Evolutionary conservation across 352 stramenopile genomes (phyloP).

Genomic region (Globisporangium acanthophoron): DNA sequence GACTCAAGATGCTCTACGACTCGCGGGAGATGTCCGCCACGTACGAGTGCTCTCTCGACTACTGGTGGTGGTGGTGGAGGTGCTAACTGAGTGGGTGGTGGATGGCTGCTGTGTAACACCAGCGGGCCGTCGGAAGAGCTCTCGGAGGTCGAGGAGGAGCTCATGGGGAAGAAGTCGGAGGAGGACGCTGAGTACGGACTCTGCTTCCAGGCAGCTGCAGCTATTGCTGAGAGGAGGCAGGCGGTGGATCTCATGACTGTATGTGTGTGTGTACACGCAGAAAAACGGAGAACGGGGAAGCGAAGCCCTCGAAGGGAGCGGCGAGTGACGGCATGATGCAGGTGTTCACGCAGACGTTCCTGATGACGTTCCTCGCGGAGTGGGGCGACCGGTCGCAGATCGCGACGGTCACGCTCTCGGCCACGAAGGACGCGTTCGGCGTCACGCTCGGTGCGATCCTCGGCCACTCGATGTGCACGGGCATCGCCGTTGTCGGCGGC

Average conservation of each 20-base stretch:
- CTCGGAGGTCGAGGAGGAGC: slow-evolving; percentile 78
- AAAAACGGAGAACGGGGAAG: slow-evolving; percentile 20
- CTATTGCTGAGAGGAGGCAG: no score
- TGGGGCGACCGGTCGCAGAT: slow-evolving; percentile 98
- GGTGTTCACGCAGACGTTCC: slow-evolving; percentile 93
- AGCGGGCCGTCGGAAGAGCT: slow-evolving; percentile 79
- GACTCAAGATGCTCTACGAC: slow-evolving; percentile 91
- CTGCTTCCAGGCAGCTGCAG: background rate
- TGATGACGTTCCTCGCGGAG: slow-evolving; percentile 98
- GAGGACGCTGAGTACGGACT: slow-evolving; percentile 45
- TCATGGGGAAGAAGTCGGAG: slow-evolving; percentile 79
- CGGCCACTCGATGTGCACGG: slow-evolving; percentile 97
- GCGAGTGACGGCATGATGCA: slow-evolving; percentile 61
- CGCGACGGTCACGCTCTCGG: slow-evolving; percentile 97
- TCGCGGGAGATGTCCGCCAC: slow-evolving; percentile 74
- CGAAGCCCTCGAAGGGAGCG: slow-evolving; percentile 14
- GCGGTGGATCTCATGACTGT: background rate
- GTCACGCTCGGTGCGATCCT: slow-evolving; percentile 96
- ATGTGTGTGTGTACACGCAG: slow-evolving; percentile 6
- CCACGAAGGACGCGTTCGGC: slow-evolving; percentile 92
- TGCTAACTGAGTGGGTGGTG: background rate
- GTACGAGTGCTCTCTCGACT: slow-evolving; percentile 21
- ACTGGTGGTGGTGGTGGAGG: background rate
- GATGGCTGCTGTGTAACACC: background rate
- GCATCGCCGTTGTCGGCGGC: slow-evolving; percentile 95